Evolutionary conservation across 352 stramenopile species (phyloP), one percentile per base, ranked within the genome.

Genomic region (Phytopythium vexans): DNA sequence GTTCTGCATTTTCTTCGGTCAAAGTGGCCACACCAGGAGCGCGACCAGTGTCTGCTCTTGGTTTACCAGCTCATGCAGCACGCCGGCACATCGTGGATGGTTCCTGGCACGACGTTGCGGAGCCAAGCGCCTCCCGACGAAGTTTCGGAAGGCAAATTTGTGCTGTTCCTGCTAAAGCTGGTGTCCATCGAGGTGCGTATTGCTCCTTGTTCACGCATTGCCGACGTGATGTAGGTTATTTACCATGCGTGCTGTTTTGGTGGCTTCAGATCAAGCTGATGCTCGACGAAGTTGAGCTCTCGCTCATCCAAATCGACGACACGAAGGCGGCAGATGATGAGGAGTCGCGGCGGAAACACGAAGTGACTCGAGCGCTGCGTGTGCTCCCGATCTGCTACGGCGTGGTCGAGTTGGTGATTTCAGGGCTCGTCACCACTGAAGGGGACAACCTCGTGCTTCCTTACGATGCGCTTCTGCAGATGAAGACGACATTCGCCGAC

Each of bases 381-480:
- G 59, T 93, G 14, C 61, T 95, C 11, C 85, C 85, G 0, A 69
- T 88, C 58, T 95, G 81, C 54, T 95, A 90, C 42, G 76, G 76
- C 14, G 73, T 90, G 27, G 68, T 91, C 7, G 85, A 95, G 49
- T 74, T 74, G 52, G 52, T 90, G 39, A 89, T 93, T 50, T 74
- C 58, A 5, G 71, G 73, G 6, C 62, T 95, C 6, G 79, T 90
- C 3, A 70, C 67, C 12, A 86, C 70, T 41, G 62, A 70, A 3
- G 67, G 77, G 10, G 71, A 60, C 21, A 68, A 64, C 5, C 44
- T 75, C 1, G 49, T 82, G 49, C 59, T 94, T 7, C 77, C 84
- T n/a, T 83, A 78, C 53, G 77, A 91, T 16, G 69, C 82, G 31
- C 51, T 95, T 16, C 56, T 92, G 2, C 64, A 92, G 60, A 79